Conservation (phyloP, 441 rosid genomes). For the Bruguiera hainesii region DNA sequence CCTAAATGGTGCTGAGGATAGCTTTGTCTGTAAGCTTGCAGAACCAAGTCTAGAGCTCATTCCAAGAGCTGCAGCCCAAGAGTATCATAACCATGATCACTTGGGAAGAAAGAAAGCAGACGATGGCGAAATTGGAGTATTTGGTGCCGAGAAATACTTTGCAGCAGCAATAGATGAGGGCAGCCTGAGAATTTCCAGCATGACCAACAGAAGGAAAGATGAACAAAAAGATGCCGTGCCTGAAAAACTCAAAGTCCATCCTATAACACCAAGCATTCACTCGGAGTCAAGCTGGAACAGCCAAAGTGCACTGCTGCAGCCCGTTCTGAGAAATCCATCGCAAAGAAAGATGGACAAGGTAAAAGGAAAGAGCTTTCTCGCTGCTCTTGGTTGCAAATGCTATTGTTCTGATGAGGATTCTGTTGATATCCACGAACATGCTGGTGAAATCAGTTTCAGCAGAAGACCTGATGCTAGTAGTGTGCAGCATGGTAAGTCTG, state of each 20-base stretch:
- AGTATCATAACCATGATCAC: constrained; percentile 10
- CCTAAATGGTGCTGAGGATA: constrained; percentile 38
- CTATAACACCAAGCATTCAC: constrained; percentile 47
- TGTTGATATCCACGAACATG: constrained; percentile 44
- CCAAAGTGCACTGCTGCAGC: constrained; percentile 52
- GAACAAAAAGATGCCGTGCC: constrained; percentile 20
- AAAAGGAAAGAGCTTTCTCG: constrained; percentile 42
- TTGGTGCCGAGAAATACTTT: constrained; percentile 83
- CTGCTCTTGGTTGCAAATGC: constrained; percentile 61
- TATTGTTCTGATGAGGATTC: constrained; percentile 57
- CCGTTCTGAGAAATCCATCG: constrained; percentile 22
- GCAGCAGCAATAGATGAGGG: constrained; percentile 50
- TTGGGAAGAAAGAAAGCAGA: constrained; percentile 34
- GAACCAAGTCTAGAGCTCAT: constrained; percentile 26
- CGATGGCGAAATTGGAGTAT: constrained; percentile 75
- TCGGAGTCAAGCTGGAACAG: constrained; percentile 83
- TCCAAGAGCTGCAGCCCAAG: constrained; percentile 21
- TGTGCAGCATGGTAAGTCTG: constrained; percentile 18
- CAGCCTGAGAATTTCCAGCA: constrained; percentile 38
- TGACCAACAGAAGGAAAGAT: constrained; percentile 26
- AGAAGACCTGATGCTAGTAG: constrained; percentile 27
- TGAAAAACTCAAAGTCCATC: constrained; percentile 20
- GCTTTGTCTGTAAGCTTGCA: constrained; percentile 29
- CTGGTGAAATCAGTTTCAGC: constrained; percentile 45
- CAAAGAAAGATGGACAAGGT: constrained; percentile 29